Evolutionary conservation across 495 filamentous ascomycete genomes (phyloP), one percentile per base, ranked within the genome.

Genomic region (Xylaria scruposa): DNA sequence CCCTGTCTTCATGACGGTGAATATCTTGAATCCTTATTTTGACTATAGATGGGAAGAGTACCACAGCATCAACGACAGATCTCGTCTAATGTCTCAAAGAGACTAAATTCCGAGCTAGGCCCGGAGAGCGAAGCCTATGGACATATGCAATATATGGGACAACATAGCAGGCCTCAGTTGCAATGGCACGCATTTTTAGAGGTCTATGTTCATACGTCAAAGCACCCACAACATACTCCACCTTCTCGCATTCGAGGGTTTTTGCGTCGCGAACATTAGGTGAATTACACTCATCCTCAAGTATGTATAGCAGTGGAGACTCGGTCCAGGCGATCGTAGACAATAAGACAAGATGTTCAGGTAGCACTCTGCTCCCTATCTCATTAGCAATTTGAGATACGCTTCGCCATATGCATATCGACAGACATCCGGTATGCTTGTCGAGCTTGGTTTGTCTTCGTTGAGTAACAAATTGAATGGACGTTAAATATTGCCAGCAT

Each of bases 401-500:
- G 29, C 1, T 58, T 58, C 8, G 13, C 54, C n/a, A 58, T 58
- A 3, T 19, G 29, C 29, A 58, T 17, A 4, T 31, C 6, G 29
- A 29, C 5, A 5, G 51, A 4, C 54, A 58, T 19, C 24, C 7
- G 7, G 29, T n/a, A 33, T 19, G 33, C 2, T 2, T 21, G 13
- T n/a, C 1, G 3, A 10, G 12, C 21, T 54, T 2, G 21, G 10
- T 54, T n/a, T n/a, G n/a, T n/a, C n/a, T n/a, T n/a, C n/a, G n/a
- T n/a, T n/a, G n/a, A n/a, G n/a, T n/a, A n/a, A n/a, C n/a, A n/a
- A n/a, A n/a, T n/a, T n/a, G n/a, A n/a, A n/a, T n/a, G n/a, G n/a
- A n/a, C n/a, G n/a, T n/a, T n/a, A n/a, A n/a, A n/a, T 44, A 63
- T 65, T 38, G 31, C 38, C 31, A 49, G 77, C 77, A 79, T 80